Evolutionary conservation across 257 asterid species (phyloP).

Genomic region (Nicotiana attenuata): DNA sequence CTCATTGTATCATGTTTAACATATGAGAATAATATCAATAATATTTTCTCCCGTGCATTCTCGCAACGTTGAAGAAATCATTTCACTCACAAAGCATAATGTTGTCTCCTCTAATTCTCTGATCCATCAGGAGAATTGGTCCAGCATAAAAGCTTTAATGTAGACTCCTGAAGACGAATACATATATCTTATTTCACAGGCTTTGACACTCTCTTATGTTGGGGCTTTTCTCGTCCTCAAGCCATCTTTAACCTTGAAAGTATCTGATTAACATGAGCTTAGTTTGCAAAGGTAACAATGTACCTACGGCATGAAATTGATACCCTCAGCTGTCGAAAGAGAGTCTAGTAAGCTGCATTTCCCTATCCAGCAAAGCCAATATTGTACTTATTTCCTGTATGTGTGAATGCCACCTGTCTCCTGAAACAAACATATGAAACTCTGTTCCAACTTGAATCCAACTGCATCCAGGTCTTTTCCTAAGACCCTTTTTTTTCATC

Average conservation of each 20-base stretch:
- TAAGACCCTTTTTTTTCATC: slow-evolving; percentile 23
- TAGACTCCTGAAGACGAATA: neutral
- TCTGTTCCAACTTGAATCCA: slow-evolving; percentile 26
- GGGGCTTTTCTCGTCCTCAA: neutral
- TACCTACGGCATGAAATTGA: neutral
- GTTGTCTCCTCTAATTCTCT: neutral
- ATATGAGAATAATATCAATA: too few relatives aligned
- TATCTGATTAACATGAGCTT: neutral
- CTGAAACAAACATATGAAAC: slow-evolving; percentile 24
- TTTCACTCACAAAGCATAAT: neutral
- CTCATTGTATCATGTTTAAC: too few relatives aligned
- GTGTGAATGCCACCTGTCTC: slow-evolving; percentile 18
- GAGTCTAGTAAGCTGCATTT: slow-evolving; percentile 6
- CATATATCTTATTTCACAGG: neutral
- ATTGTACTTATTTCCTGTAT: slow-evolving; percentile 16
- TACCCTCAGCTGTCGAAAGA: neutral
- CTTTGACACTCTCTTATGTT: neutral
- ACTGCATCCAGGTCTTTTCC: slow-evolving; percentile 27
- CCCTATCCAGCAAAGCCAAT: slow-evolving; percentile 17
- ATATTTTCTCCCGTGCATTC: too few relatives aligned
- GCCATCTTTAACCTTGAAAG: neutral
- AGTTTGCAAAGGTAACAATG: neutral
- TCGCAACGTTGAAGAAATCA: too few relatives aligned
- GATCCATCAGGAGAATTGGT: neutral
- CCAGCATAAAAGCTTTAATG: neutral